A percentile compares a stretch with the other conserved stretches of the same genome.
These are phyloP conservation scores for Baudoinia panamericana DNA, from an alignment of 495 filamentous ascomycete species.

Conservation along the genomic window DNA sequence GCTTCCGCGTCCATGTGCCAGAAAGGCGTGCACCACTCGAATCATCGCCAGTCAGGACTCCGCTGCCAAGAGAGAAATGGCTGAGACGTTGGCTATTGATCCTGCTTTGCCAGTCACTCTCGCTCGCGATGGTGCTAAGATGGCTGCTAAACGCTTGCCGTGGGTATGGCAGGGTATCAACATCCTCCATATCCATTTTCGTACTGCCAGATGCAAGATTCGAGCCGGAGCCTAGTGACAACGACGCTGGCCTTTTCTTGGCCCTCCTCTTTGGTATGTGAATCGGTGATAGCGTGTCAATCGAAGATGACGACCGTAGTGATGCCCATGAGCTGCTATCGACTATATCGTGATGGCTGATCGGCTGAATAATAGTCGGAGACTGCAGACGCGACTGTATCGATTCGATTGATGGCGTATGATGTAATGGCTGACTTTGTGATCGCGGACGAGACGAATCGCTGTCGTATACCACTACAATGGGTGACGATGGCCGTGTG, in stretches of 20 bases:
- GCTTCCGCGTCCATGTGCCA: not conserved
- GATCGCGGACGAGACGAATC: slow-evolving; percentile 15
- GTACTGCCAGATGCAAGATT: not conserved
- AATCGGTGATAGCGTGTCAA: slow-evolving; percentile 17
- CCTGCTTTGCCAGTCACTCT: slow-evolving; percentile 22
- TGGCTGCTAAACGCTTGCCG: slow-evolving; percentile 22
- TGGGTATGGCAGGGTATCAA: slow-evolving; percentile 15
- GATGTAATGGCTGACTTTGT: slow-evolving; percentile 11
- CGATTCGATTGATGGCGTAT: slow-evolving; percentile 15
- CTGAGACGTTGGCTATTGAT: slow-evolving; percentile 18
- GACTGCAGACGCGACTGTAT: slow-evolving; percentile 23
- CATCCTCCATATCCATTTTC: slow-evolving; percentile 12
- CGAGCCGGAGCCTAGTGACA: slow-evolving; percentile 4
- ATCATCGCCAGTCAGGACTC: slow-evolving; percentile 19
- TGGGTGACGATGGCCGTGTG: slow-evolving; percentile 11
- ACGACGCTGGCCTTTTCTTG: slow-evolving; percentile 5
- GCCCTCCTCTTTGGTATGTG: slow-evolving; percentile 20
- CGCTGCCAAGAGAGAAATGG: slow-evolving; percentile 19
- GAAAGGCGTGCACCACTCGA: slow-evolving; percentile 13
- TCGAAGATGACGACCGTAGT: slow-evolving; percentile 5
- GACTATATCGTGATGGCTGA: slow-evolving; percentile 24
- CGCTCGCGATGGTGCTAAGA: slow-evolving; percentile 30
- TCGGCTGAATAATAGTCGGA: slow-evolving; percentile 23
- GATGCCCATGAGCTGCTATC: slow-evolving; percentile 24
- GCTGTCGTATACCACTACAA: slow-evolving; percentile 13